Evolutionary conservation across 78 protist genomes (phyloP).

Genomic region (Dictyostelium brefeldianum): DNA sequence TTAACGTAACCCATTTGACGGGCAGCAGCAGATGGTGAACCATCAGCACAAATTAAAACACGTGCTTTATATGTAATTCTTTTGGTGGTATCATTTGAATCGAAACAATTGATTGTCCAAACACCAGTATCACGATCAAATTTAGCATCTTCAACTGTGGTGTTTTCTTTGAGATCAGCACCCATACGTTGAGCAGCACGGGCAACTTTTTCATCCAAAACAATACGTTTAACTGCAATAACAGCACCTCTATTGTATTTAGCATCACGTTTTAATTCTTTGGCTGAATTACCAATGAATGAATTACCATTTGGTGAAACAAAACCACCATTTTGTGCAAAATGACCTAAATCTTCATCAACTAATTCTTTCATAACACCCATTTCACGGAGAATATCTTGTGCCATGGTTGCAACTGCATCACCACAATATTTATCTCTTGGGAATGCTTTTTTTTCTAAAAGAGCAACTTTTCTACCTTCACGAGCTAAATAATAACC

Average conservation of each 20-base stretch:
- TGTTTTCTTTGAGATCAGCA: constrained; percentile 77
- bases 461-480: constrained; percentile 72
- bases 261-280: constrained; percentile 77
- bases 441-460: constrained; percentile 84
- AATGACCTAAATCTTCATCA: constrained; percentile 78
- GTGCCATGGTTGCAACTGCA: constrained; percentile 85
- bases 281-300: constrained; percentile 85
- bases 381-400: constrained; percentile 83
- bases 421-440: constrained; percentile 89
- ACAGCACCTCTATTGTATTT: constrained; percentile 82
- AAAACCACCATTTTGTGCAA: constrained; percentile 84
- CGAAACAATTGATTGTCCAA: constrained; percentile 76
- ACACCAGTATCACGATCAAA: constrained; percentile 77
- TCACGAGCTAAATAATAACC: constrained; percentile 79
- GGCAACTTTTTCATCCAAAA: constrained; percentile 82
- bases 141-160: constrained; percentile 58
- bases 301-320: constrained; percentile 79
- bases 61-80: constrained; percentile 71
- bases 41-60: constrained; percentile 84
- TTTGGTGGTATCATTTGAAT: neutral
- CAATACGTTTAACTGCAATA: constrained; percentile 79
- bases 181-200: constrained; percentile 83
- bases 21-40: constrained; percentile 83
- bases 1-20: constrained; percentile 75
- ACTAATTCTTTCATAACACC: constrained; percentile 83